A percentile compares a stretch with the other conserved stretches of the same genome.
Evolutionary conservation across 805 yeast species (phyloP).

Genomic region (Brettanomyces naardenensis): DNA sequence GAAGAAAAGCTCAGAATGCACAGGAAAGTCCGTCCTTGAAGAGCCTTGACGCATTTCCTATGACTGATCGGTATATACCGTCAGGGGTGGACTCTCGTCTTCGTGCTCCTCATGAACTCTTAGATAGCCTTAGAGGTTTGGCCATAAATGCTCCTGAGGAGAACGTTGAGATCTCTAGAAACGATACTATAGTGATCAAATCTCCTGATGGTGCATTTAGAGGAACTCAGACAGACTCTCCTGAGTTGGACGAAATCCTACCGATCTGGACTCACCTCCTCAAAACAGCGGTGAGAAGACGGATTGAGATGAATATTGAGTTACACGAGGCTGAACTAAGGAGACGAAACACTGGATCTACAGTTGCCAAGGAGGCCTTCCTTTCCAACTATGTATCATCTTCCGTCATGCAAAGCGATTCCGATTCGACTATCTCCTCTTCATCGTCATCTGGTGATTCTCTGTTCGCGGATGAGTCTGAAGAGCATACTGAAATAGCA

Average conservation of each 20-base stretch:
- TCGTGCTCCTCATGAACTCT: not conserved
- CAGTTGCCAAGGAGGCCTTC: conserved; percentile 2
- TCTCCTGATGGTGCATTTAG: conserved; percentile 1
- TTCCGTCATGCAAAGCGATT: not conserved
- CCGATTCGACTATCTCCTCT: not conserved
- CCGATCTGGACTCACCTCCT: conserved; percentile 23
- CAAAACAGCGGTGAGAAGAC: conserved; percentile 16
- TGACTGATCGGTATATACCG: not conserved
- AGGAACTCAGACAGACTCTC: not conserved
- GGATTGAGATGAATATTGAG: conserved; percentile 24
- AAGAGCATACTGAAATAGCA: too few species aligned
- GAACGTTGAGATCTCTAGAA: conserved; percentile 1
- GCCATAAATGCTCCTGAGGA: not conserved
- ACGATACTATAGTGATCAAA: conserved; percentile 2
- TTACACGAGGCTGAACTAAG: conserved; percentile 10
- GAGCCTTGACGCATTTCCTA: not conserved
- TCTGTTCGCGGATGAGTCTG: conserved; percentile 5
- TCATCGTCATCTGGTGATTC: conserved; percentile 1
- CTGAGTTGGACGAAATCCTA: conserved; percentile 10
- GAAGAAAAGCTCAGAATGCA: not conserved
- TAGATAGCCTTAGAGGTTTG: too few species aligned
- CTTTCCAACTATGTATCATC: conserved; percentile 2
- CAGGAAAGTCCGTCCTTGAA: not conserved
- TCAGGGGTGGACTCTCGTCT: not conserved
- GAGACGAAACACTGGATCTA: conserved; percentile 6